phyloP scores from a whole-genome alignment of 208 protist genomes.

The Leishmania guyanensis region DNA sequence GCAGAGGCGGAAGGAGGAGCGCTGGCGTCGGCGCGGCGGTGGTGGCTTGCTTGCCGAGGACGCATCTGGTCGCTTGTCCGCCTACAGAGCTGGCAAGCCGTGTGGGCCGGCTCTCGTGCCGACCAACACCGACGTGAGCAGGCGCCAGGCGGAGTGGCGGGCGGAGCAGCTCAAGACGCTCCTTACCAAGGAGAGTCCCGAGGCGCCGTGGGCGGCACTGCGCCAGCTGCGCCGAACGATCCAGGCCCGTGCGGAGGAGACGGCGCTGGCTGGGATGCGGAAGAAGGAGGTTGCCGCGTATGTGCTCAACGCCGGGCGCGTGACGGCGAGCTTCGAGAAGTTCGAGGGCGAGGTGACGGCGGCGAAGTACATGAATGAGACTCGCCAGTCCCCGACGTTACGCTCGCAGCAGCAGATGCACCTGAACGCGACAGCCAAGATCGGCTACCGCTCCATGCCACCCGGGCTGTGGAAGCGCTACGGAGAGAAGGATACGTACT shows the following conservation, averaged over 20 bases:
- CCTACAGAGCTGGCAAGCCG: constrained; percentile 58
- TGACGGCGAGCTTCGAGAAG: constrained; percentile 84
- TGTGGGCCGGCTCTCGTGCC: constrained; percentile 60
- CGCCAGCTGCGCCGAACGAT: constrained; percentile 43
- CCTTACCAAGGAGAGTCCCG: constrained; percentile 46
- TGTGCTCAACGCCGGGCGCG: constrained; percentile 55
- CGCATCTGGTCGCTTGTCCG: constrained; percentile 56
- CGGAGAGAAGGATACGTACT: constrained; percentile 71
- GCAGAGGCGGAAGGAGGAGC: constrained; percentile 33
- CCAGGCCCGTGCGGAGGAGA: constrained; percentile 37
- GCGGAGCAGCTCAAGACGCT: constrained; percentile 55
- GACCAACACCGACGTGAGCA: constrained; percentile 25
- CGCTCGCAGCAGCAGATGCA: constrained; percentile 91
- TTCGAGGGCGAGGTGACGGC: constrained; percentile 85
- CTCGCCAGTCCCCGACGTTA: constrained; percentile 69
- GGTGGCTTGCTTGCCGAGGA: constrained; percentile 61
- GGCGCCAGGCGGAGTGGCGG: constrained; percentile 60
- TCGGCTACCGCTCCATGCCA: constrained; percentile 91
- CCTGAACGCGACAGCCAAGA: constrained; percentile 85
- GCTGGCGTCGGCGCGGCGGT: constrained; percentile 32
- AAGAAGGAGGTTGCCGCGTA: constrained; percentile 77
- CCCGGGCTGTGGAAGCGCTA: constrained; percentile 88
- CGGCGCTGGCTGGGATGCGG: constrained; percentile 64
- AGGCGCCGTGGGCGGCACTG: constrained; percentile 73
- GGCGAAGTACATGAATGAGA: constrained; percentile 86